Base-by-base conservation (phyloP, 1,284 basidiomycete species). In the Inonotus hispidus region DNA sequence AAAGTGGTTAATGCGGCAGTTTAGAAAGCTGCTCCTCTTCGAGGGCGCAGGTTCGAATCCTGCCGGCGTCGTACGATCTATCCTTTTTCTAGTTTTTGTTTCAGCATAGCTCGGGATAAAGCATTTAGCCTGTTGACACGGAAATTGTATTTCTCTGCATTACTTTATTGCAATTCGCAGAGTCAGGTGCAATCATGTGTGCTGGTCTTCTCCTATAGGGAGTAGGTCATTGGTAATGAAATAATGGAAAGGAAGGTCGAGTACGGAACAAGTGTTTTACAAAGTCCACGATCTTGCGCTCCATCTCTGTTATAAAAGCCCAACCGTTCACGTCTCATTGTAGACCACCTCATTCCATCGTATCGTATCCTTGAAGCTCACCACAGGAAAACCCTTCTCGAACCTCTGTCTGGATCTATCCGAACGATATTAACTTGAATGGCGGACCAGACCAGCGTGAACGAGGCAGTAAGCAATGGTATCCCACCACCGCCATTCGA, bases 401-500 rank as follows among this genome's bases (percentile, higher is more conserved):
- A 39, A 39, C 13, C 7, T 2, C 16, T 43, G 16, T n/a, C 19
- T 1, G n/a, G 41, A n/a, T 29, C 11, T 47, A 47, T 43, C 3
- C 14, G n/a, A n/a, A n/a, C n/a, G n/a, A n/a, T n/a, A n/a, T n/a
- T n/a, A n/a, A n/a, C n/a, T n/a, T n/a, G n/a, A n/a, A 59, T 63
- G 58, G 46, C 46, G 16, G 58, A 63, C 14, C 8, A 25, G 43
- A 56, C 39, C 23, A 57, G 64, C 38, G 66, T 64, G 11, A 59
- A 52, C 6, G 59, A 63, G 62, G 73, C 73, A 39, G 66, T 69
- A 39, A 73, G 72, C 1, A 76, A 75, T 38, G 73, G 71, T 2
- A 54, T 73, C 25, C 57, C 68, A 1, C 61, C 68, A 10, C 75
- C 73, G 1, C 64, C 41, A 54, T 65, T 75, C 41, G 37, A 68